Evolutionary conservation across 2,329 filamentous ascomycete species (phyloP), one percentile per base, ranked within the genome.

Genomic region (Diaporthe batatas): DNA sequence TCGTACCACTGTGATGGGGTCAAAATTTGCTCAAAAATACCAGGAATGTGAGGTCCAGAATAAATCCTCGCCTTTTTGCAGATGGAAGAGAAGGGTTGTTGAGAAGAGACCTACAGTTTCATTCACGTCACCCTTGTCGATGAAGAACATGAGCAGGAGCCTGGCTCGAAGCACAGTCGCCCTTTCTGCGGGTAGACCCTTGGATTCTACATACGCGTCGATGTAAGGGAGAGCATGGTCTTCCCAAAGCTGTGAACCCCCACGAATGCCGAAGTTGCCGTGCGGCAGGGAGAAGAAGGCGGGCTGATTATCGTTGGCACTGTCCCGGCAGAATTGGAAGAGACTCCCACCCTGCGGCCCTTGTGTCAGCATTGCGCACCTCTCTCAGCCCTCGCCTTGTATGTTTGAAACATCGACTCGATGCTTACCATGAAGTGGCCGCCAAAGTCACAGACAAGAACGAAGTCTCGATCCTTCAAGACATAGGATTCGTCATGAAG

Each of bases 381-480:
- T n/a, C n/a, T n/a, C n/a, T n/a, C n/a, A n/a, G n/a, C n/a, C n/a
- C n/a, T n/a, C n/a, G n/a, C n/a, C n/a, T n/a, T n/a, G n/a, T n/a
- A n/a, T n/a, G n/a, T n/a, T n/a, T n/a, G n/a, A n/a, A n/a, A n/a
- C n/a, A n/a, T n/a, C n/a, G n/a, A n/a, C n/a, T n/a, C n/a, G n/a
- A n/a, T n/a, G 23, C 55, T 59, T 4, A 42, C 55, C 55, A 59
- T 59, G 55, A 59, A 59, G 8, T 59, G 55, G 25, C 55, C 55
- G 4, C 55, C 55, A 25, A 59, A 59, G 55, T 59, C 55, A 59
- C 55, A 59, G 36, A 59, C 55, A 23, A 59, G 55, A 11, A 59
- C 36, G 8, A 59, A 59, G 2, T 59, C 55, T 2, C 10, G 3
- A 4, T 42, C n/a, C n/a, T 0, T 11, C 34, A 59, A 59, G 6